These are phyloP conservation scores for Rhodotorula sp. DNA, from an alignment of 1,284 basidiomycete species.

Conservation along the genomic window DNA sequence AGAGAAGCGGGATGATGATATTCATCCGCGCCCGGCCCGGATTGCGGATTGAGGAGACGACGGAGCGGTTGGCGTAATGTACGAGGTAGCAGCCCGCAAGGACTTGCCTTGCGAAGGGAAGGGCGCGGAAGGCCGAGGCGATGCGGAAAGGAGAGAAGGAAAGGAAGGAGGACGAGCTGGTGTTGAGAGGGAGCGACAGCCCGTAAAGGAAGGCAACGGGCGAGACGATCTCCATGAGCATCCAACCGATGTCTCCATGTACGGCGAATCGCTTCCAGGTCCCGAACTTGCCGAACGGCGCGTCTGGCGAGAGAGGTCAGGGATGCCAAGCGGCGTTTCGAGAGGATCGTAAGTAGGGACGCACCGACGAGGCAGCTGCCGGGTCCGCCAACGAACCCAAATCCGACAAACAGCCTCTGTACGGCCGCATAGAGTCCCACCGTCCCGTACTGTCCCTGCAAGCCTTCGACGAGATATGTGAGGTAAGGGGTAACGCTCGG, in stretches of 20 bases:
- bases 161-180: neutral
- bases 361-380: conserved; percentile 26
- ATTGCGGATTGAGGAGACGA: conserved; percentile 33
- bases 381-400: conserved; percentile 6
- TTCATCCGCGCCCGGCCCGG: conserved; percentile 29
- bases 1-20: conserved; percentile 27
- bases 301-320: conserved; percentile 36
- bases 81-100: conserved; percentile 25
- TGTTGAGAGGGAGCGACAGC: conserved; percentile 22
- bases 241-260: conserved; percentile 47
- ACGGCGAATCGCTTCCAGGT: conserved; percentile 23
- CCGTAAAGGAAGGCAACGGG: conserved; percentile 37
- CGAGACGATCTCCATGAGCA: conserved; percentile 43
- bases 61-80: conserved; percentile 34
- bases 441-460: conserved; percentile 16
- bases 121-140: neutral
- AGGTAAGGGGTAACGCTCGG: too few relatives aligned
- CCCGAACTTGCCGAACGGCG: conserved; percentile 47
- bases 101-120: conserved; percentile 22
- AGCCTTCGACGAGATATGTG: neutral
- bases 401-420: conserved; percentile 20
- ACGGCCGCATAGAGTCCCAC: conserved; percentile 18
- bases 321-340: neutral
- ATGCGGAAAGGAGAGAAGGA: neutral
- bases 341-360: neutral